These are phyloP conservation scores for Amaranthus cruentus DNA, from an alignment of 148 eudicot species.

Conservation along the genomic window DNA sequence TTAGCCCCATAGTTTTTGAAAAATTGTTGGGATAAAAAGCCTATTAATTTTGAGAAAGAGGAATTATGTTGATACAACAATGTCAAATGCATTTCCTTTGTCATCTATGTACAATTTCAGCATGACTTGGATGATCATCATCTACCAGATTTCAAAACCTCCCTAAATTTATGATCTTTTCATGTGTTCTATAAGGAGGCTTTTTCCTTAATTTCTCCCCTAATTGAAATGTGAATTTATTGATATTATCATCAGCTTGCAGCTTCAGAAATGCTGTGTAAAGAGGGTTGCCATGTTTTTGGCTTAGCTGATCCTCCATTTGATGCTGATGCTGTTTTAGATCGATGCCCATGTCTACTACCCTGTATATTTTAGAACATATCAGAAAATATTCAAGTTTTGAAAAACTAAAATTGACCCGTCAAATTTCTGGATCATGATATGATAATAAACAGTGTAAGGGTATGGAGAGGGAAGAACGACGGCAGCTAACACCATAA, in stretches of 20 bases:
- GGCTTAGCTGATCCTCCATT: slow-evolving; percentile 44
- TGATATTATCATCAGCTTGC: slow-evolving; percentile 42
- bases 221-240: slow-evolving; percentile 13
- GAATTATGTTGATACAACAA: slow-evolving; percentile 13
- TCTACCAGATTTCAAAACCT: slow-evolving; percentile 5
- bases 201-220: slow-evolving; percentile 4
- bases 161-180: slow-evolving; percentile 2
- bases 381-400: background rate
- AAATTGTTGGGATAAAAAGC: slow-evolving; percentile 19
- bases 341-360: slow-evolving; percentile 44
- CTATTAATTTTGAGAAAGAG: slow-evolving; percentile 19
- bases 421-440: background rate
- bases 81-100: slow-evolving; percentile 27
- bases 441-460: too few species aligned
- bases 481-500: too few species aligned
- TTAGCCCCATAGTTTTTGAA: slow-evolving; percentile 27
- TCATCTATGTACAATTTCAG: slow-evolving; percentile 33
- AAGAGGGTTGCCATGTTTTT: slow-evolving; percentile 83
- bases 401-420: background rate
- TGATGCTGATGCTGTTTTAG: slow-evolving; percentile 34
- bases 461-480: too few species aligned
- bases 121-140: slow-evolving; percentile 18
- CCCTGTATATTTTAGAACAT: slow-evolving; percentile 40
- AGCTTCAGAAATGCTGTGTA: slow-evolving; percentile 79
- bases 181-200: slow-evolving; percentile 4